phyloP scores from a whole-genome alignment of 345 rosid genomes.

The Sonneratia alba region DNA sequence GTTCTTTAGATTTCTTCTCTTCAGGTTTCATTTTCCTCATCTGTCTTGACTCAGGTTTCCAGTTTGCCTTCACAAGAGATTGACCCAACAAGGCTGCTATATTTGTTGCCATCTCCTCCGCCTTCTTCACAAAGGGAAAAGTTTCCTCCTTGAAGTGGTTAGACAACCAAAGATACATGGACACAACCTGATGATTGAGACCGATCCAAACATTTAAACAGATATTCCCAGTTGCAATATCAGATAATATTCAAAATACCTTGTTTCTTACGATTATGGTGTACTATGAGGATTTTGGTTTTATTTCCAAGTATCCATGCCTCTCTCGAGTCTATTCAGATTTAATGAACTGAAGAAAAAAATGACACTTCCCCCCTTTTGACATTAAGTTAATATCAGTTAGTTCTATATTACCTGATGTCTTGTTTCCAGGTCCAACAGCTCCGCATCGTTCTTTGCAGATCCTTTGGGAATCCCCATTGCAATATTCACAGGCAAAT shows the following conservation, averaged over 20 bases:
- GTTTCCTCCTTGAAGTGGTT: slow-evolving; percentile 61
- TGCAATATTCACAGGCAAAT: slow-evolving; percentile 60
- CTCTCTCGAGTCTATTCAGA: neutral
- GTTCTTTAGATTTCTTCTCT: slow-evolving; percentile 25
- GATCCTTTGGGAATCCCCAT: slow-evolving; percentile 92
- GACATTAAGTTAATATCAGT: neutral
- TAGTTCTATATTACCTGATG: slow-evolving; percentile 32
- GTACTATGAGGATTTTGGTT: neutral
- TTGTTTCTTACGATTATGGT: neutral
- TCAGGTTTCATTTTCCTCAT: slow-evolving; percentile 30
- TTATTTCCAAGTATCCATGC: neutral
- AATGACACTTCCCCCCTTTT: neutral
- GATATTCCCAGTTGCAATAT: neutral
- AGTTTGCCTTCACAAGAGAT: slow-evolving; percentile 54
- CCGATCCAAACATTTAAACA: slow-evolving; percentile 24
- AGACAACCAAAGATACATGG: slow-evolving; percentile 90
- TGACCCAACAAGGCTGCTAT: slow-evolving; percentile 78
- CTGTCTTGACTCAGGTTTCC: slow-evolving; percentile 71
- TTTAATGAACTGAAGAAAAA: neutral
- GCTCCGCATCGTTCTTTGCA: slow-evolving; percentile 69
- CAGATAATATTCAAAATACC: neutral
- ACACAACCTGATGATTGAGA: slow-evolving; percentile 70
- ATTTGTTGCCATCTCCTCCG: slow-evolving; percentile 69
- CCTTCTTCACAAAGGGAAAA: slow-evolving; percentile 67
- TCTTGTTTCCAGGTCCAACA: slow-evolving; percentile 72